Evolutionary conservation across 345 rosid genomes (phyloP), one percentile per base, ranked within the genome.

Genomic region (Hypericum androsaemum): DNA sequence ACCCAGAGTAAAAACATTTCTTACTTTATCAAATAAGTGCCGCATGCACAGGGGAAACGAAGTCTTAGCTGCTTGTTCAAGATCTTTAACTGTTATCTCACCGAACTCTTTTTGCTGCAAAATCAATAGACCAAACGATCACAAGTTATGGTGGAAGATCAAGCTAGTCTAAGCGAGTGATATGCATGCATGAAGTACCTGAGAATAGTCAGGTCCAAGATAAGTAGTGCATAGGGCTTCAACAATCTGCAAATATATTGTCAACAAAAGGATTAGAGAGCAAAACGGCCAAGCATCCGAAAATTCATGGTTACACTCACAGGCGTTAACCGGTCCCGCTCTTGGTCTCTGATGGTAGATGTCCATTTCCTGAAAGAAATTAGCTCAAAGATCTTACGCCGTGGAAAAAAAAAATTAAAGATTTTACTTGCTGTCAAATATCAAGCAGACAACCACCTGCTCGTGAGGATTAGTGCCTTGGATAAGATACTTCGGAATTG

Each of bases 21-120:
- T 52, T 69, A 81, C 98, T 74, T 85, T 92, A 43, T 77, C 95
- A 74, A 88, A 81, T 22, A 92, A 80, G 64, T 92, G 95, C 17
- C 79, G 71, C 97, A 88, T 88, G 71, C 98, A 92, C 22, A 85
- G 80, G 10, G 98, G 98, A 55, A 92, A 92, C 40, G 95, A 92
- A 56, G 76, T 80, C 74, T 71, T 80, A 66, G 97, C 70, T 37
- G 77, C 57, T 41, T 75, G 80, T 71, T 85, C 90, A 59, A 92
- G 67, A 64, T 92, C 98, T 71, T 83, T 88, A 39, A 83, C 43
- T 48, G 94, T 77, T 70, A 92, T 73, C 56, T 85, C 96, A 35
- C 68, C 77, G 59, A 74, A 78, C 70, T 83, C 94, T 41, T 63
- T 74, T 41, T 90, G 70, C 97, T 85, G 82, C 65, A 61, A 37